These are phyloP conservation scores for Pichia californica DNA, from an alignment of 805 yeast species.

Conservation along the genomic window DNA sequence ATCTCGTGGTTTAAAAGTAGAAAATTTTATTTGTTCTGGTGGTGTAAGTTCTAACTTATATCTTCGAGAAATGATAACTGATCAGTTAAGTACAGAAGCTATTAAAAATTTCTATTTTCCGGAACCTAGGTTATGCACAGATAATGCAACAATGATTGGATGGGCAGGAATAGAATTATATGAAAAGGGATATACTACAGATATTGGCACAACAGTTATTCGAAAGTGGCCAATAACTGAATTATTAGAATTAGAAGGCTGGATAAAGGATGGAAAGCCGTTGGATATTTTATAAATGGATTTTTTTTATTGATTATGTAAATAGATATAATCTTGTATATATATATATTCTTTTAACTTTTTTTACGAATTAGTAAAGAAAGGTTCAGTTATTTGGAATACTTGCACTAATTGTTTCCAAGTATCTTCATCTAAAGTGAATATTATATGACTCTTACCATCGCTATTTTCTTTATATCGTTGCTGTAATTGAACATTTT, in stretches of 20 bases:
- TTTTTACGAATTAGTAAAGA: conserved; percentile 17
- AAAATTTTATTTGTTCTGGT: conserved; percentile 73
- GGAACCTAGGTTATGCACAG: conserved; percentile 70
- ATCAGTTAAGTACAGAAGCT: conserved; percentile 29
- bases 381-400: conserved; percentile 50
- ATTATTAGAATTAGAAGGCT: conserved; percentile 42
- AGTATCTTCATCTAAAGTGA: conserved; percentile 58
- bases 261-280: conserved; percentile 36
- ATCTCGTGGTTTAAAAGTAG: conserved; percentile 35
- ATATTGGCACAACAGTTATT: conserved; percentile 52
- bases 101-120: conserved; percentile 55
- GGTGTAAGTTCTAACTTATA: conserved; percentile 82
- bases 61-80: conserved; percentile 43
- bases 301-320: no score
- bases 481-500: conserved; percentile 18
- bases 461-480: conserved; percentile 20
- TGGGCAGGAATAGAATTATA: conserved; percentile 91
- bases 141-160: conserved; percentile 95
- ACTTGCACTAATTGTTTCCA: conserved; percentile 55
- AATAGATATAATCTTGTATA: no score
- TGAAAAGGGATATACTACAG: conserved; percentile 49
- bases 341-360: no score
- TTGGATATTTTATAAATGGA: no score
- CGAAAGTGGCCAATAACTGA: conserved; percentile 78
- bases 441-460: conserved; percentile 56